Percentiles rank a stretch among this genome's conserved stretches.
phyloP scores from a whole-genome alignment of 139 green algal genomes.

The Chlorella vulgaris region DNA sequence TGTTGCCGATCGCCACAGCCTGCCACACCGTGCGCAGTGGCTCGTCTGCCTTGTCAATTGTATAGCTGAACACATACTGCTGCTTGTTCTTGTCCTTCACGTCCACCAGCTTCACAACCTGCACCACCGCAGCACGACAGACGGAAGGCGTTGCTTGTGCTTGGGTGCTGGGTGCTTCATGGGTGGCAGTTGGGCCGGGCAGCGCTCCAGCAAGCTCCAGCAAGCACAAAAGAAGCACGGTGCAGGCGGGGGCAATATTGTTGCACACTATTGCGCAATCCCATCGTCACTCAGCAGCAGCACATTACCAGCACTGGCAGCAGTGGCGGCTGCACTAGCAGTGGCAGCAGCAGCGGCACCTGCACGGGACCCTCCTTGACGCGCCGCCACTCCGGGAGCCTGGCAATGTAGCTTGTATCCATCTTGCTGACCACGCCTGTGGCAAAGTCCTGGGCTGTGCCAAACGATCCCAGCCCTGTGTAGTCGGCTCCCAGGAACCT shows the following conservation, averaged over 20 bases:
- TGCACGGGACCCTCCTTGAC: constrained; percentile 6
- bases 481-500: constrained; percentile 32
- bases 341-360: constrained; percentile 6
- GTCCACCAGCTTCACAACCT: constrained; percentile 35
- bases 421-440: constrained; percentile 30
- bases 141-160: not conserved
- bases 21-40: constrained; percentile 14
- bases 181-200: too few relatives aligned
- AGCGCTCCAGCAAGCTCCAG: too few relatives aligned
- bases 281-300: too few relatives aligned
- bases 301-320: not conserved
- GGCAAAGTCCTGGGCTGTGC: constrained; percentile 22
- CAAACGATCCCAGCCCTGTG: constrained; percentile 34
- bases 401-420: constrained; percentile 40
- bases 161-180: too few relatives aligned
- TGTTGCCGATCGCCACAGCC: constrained; percentile 35
- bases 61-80: constrained; percentile 35
- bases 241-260: too few relatives aligned
- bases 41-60: constrained; percentile 3
- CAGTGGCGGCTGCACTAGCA: not conserved
- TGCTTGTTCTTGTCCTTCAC: not conserved
- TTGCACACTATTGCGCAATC: too few relatives aligned
- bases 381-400: constrained; percentile 15
- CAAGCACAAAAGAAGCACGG: too few relatives aligned
- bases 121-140: not conserved